Evolutionary conservation across 1,139 yeast genomes (phyloP), one percentile per base, ranked within the genome.

Genomic region (Spencermartinsiella ligniputridi): DNA sequence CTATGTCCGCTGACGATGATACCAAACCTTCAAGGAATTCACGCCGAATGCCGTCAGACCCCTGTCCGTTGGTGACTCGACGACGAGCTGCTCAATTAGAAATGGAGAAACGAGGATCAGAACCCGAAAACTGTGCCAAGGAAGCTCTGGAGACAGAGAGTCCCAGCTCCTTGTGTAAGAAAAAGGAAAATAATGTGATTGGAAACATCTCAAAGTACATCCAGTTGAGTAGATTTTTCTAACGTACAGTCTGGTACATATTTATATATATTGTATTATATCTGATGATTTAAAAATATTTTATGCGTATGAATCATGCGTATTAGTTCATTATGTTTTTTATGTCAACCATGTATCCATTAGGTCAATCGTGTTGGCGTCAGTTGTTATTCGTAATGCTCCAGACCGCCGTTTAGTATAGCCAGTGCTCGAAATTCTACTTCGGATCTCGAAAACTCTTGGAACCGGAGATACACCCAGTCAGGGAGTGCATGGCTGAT

Each of bases 151-250:
- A 21, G 12, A 37, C 11, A 8, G 19, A 13, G 9, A 5, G 15
- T 11, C n/a, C 39, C 15, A 35, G 20, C 39, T 22, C 25, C 9
- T 11, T 22, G 25, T 22, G 11, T 22, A 40, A 24, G 27, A 40
- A 37, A 37, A 21, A 32, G 30, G 43, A 38, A 32, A 35, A 27
- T 27, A 45, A 40, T 16, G 42, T 44, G 29, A 43, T 45, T 32
- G 53, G 54, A 25, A 53, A 47, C 35, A 39, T 53, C 27, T 46
- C 52, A 39, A 53, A 53, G 44, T 53, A 48, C 43, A 43, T 53
- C 29, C 53, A 53, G 16, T 35, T 52, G 15, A 49, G 55, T 38
- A 29, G 57, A 44, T 53, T 53, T 41, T 49, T 53, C 42, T 52
- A 38, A 42, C 32, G 15, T 27, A 27, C 32, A 27, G 8, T 11